A percentile compares a stretch with the other conserved stretches of the same genome.
Evolutionary conservation across 805 yeast genomes (phyloP).

Genomic region (Lipomyces lipofer): DNA sequence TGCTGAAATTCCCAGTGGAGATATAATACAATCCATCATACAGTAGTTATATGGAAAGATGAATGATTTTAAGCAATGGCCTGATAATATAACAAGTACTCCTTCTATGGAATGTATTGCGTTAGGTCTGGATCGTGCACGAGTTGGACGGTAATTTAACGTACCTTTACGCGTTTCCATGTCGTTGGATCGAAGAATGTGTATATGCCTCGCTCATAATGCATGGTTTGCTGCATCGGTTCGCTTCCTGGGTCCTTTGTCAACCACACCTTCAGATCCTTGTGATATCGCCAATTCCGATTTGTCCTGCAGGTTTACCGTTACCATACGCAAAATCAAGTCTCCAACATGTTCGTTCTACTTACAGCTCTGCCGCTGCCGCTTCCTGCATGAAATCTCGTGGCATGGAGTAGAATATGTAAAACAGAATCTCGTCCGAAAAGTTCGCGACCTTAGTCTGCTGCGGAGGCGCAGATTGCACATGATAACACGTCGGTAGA

Average conservation of each 20-base stretch:
- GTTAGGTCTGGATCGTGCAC: too few species aligned
- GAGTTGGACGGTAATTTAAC: too few species aligned
- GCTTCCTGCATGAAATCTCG: conserved; percentile 90
- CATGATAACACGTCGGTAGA: conserved; percentile 59
- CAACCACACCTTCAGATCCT: conserved; percentile 92
- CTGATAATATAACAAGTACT: conserved; percentile 59
- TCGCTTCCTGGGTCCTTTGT: conserved; percentile 90
- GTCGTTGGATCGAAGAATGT: conserved; percentile 92
- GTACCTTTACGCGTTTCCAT: conserved; percentile 91
- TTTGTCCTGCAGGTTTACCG: conserved; percentile 49
- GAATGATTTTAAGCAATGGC: conserved; percentile 62
- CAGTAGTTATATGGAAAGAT: too few species aligned
- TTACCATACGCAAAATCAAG: too few species aligned
- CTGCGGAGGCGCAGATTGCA: conserved; percentile 46
- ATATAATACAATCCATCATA: too few species aligned
- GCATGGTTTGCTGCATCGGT: conserved; percentile 76
- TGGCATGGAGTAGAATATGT: conserved; percentile 90
- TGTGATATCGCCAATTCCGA: conserved; percentile 96
- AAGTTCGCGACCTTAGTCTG: conserved; percentile 51
- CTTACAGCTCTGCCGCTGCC: conserved; percentile 89
- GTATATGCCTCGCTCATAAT: conserved; percentile 89
- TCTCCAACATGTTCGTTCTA: too few species aligned
- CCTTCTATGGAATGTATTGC: too few species aligned
- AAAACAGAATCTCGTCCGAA: conserved; percentile 89
- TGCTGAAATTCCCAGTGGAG: too few species aligned